These are phyloP conservation scores for Kurtzmaniella quercitrusa DNA, from an alignment of 1,139 yeast genomes.

Conservation along the genomic window DNA sequence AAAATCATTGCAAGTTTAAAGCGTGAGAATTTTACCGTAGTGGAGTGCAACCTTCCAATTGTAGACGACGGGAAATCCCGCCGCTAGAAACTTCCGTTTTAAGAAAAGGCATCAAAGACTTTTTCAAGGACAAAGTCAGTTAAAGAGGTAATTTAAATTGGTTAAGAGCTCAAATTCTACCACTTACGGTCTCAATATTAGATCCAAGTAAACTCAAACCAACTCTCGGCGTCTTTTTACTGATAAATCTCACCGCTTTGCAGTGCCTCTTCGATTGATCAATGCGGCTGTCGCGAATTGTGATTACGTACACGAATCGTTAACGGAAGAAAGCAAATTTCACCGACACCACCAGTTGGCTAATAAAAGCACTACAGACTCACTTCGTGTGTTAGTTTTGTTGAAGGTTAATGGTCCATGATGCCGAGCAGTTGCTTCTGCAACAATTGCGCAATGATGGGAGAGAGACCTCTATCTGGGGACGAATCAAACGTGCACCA, in stretches of 20 bases:
- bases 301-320: background rate
- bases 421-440: slow-evolving; percentile 4
- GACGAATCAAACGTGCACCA: background rate
- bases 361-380: background rate
- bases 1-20: too few species aligned
- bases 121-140: too few species aligned
- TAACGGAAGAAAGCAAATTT: background rate
- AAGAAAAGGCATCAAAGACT: background rate
- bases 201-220: too few species aligned
- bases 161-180: too few species aligned
- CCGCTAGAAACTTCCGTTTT: background rate
- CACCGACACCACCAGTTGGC: background rate
- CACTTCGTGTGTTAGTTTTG: background rate
- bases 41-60: too few species aligned
- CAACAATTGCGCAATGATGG: slow-evolving; percentile 2
- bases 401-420: background rate
- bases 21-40: too few species aligned
- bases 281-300: too few species aligned
- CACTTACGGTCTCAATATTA: too few species aligned
- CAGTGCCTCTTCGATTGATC: too few species aligned
- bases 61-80: background rate
- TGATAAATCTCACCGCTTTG: too few species aligned
- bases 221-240: too few species aligned
- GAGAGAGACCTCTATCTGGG: background rate
- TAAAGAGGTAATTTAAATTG: too few species aligned